phyloP scores from a whole-genome alignment of 441 rosid genomes.

The Gossypium davidsonii region DNA sequence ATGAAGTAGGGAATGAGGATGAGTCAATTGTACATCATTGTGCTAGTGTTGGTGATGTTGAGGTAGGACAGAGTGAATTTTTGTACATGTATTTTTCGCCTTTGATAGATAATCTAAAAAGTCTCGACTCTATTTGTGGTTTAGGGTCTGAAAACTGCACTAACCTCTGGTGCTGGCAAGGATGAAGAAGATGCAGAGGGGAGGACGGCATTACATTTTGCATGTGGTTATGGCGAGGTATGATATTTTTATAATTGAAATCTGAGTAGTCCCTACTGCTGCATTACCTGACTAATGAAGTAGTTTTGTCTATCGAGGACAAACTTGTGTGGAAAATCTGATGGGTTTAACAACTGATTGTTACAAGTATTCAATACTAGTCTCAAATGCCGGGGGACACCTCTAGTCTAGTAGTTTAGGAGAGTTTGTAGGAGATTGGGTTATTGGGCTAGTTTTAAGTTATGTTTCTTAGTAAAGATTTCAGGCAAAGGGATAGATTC shows the following conservation, averaged over 20 bases:
- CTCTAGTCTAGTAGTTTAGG: too few relatives aligned
- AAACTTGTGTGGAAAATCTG: not conserved
- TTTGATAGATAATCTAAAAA: not conserved
- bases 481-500: too few relatives aligned
- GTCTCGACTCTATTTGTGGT: not conserved
- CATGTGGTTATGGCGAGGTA: constrained; percentile 99
- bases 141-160: constrained; percentile 83
- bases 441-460: too few relatives aligned
- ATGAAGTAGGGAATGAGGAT: constrained; percentile 68
- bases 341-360: not conserved
- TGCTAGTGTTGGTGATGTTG: constrained; percentile 91
- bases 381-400: too few relatives aligned
- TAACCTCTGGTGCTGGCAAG: constrained; percentile 80
- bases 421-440: too few relatives aligned
- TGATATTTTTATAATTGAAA: constrained; percentile 13
- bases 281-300: not conserved
- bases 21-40: constrained; percentile 82
- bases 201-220: constrained; percentile 95
- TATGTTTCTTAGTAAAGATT: too few relatives aligned
- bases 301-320: not conserved
- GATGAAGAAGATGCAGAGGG: constrained; percentile 97
- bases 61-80: constrained; percentile 34
- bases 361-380: not conserved
- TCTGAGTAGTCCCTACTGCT: not conserved
- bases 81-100: not conserved